These are phyloP conservation scores for Phytophthora pseudosyringae DNA, from an alignment of 352 stramenopile genomes.

Conservation along the genomic window DNA sequence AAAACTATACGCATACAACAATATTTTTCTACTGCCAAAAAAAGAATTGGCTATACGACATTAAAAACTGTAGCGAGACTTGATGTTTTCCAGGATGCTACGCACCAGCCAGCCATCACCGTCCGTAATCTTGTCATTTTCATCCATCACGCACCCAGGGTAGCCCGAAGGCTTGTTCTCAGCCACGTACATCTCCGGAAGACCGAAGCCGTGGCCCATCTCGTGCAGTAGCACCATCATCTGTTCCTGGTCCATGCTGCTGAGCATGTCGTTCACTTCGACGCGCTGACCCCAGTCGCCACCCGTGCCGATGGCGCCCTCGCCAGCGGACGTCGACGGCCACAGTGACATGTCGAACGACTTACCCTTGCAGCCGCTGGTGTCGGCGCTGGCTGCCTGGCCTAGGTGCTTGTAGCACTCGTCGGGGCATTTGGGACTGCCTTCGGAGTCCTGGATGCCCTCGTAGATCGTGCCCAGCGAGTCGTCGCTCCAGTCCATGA, in stretches of 20 bases:
- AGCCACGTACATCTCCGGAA: constrained; percentile 37
- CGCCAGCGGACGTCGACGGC: constrained; percentile 33
- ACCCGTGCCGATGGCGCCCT: constrained; percentile 34
- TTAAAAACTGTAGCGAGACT: constrained; percentile 20
- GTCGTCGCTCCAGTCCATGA: constrained; percentile 49
- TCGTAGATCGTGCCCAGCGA: constrained; percentile 23
- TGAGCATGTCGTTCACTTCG: constrained; percentile 45
- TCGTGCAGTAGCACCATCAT: constrained; percentile 49
- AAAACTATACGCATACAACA: too few species aligned
- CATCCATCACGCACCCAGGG: constrained; percentile 32
- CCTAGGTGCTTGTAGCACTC: constrained; percentile 11
- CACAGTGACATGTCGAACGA: constrained; percentile 46
- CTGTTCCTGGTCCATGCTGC: constrained; percentile 29
- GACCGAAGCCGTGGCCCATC: constrained; percentile 48
- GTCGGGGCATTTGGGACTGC: constrained; percentile 10
- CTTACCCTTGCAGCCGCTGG: constrained; percentile 22
- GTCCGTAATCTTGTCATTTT: constrained; percentile 9
- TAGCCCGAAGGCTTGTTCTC: constrained; percentile 29
- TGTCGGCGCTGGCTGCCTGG: constrained; percentile 30
- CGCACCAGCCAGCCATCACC: constrained; percentile 27
- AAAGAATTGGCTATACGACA: background rate
- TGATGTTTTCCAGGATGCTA: constrained; percentile 31
- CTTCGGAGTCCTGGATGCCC: constrained; percentile 2
- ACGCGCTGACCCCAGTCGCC: constrained; percentile 51
- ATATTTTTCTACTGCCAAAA: too few species aligned